A percentile compares a stretch with the other conserved stretches of the same genome.
These are phyloP conservation scores for Lolium rigidum DNA, from an alignment of 176 grass and related monocot species.

Conservation along the genomic window DNA sequence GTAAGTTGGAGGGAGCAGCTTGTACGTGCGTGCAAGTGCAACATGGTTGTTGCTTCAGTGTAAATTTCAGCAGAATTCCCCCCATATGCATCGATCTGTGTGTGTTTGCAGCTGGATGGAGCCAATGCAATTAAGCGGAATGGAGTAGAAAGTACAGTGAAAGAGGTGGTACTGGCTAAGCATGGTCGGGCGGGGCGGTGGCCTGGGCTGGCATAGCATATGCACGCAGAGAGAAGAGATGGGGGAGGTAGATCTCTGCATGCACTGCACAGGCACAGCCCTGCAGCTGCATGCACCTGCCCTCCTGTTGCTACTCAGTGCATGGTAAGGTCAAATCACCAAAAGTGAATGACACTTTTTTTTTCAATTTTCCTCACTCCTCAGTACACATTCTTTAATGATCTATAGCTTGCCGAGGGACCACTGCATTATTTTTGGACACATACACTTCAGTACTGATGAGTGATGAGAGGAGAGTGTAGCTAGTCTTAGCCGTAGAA, in stretches of 20 bases:
- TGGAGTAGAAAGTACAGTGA: not conserved
- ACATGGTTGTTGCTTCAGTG: no score
- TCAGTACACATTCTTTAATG: constrained; percentile 18
- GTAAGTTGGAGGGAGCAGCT: no score
- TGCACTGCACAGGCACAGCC: constrained; percentile 10
- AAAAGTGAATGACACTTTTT: constrained; percentile 65
- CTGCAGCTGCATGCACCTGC: constrained; percentile 59
- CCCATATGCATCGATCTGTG: no score
- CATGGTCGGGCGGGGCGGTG: constrained; percentile 23
- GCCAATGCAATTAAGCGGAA: not conserved
- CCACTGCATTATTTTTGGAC: constrained; percentile 59
- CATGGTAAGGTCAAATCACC: constrained; percentile 82
- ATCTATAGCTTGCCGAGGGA: constrained; percentile 27
- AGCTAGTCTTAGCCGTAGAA: not conserved
- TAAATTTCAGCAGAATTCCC: no score
- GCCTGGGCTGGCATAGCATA: constrained; percentile 4
- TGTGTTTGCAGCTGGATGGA: not conserved
- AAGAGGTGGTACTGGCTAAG: not conserved
- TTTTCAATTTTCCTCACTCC: constrained; percentile 44
- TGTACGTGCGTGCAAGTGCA: no score
- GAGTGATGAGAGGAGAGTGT: not conserved
- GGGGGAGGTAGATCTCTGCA: constrained; percentile 20
- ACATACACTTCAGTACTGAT: constrained; percentile 37
- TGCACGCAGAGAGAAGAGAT: constrained; percentile 44
- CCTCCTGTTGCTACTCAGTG: constrained; percentile 58